These are phyloP conservation scores for Claviceps sp. DNA, from an alignment of 2,329 filamentous ascomycete species.

Conservation along the genomic window DNA sequence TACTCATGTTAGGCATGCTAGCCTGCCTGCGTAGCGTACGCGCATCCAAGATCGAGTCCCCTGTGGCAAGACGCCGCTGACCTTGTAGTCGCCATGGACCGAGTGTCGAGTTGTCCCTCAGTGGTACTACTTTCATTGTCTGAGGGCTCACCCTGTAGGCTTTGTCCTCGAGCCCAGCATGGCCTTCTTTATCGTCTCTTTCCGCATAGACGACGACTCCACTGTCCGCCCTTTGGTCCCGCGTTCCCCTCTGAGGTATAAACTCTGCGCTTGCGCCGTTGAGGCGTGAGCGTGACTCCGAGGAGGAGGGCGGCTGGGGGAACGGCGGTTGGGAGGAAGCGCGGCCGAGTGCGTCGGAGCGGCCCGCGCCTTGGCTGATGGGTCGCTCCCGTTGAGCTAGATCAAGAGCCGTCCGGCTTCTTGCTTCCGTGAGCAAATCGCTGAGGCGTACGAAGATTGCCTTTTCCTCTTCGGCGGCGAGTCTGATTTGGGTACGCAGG, in stretches of 20 bases:
- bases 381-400: slow-evolving; percentile 16
- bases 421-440: slow-evolving; percentile 36
- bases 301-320: not conserved
- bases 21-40: not conserved
- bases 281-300: slow-evolving; percentile 13
- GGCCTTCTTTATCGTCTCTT: not conserved
- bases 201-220: not conserved
- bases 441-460: slow-evolving; percentile 30
- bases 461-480: slow-evolving; percentile 32
- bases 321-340: no score
- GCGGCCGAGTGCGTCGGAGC: not conserved
- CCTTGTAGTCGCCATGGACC: not conserved
- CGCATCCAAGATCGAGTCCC: not conserved
- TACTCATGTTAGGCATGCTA: slow-evolving; percentile 1
- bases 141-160: not conserved
- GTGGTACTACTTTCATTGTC: no score
- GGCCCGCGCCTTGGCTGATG: not conserved
- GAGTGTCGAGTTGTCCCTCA: not conserved
- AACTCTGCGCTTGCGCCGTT: slow-evolving; percentile 19
- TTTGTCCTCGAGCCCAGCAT: not conserved
- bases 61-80: not conserved
- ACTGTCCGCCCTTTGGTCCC: not conserved
- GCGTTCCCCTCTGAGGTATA: slow-evolving; percentile 11
- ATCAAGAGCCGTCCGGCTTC: slow-evolving; percentile 27
- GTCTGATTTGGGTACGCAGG: slow-evolving; percentile 28